A percentile compares a stretch with the other conserved stretches of the same genome.
These are phyloP conservation scores for Pestalotiopsis fici DNA, from an alignment of 2,329 filamentous ascomycete genomes.

Conservation along the genomic window DNA sequence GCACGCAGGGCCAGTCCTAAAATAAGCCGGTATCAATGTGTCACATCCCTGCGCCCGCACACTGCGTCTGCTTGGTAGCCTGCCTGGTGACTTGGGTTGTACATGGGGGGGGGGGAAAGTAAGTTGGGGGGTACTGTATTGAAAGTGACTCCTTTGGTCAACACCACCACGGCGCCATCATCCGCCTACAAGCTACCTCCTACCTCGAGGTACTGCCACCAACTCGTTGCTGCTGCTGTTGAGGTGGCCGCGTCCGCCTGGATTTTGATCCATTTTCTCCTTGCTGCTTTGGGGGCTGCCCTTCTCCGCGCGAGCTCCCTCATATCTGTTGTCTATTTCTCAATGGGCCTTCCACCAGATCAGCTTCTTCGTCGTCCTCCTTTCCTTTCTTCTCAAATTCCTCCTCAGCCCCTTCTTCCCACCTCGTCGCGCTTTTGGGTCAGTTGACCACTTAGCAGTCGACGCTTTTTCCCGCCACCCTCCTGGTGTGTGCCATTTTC, in stretches of 20 bases:
- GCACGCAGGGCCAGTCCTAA: conserved; percentile 10
- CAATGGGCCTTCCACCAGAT: conserved; percentile 7
- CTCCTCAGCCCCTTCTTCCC: not conserved
- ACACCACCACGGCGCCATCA: conserved; percentile 18
- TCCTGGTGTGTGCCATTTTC: not conserved
- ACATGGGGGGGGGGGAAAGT: not conserved
- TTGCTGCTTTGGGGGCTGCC: conserved; percentile 10
- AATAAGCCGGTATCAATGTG: conserved; percentile 9
- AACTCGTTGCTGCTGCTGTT: not conserved
- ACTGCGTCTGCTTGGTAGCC: conserved; percentile 30
- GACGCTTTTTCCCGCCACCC: not conserved
- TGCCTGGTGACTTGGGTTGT: conserved; percentile 3
- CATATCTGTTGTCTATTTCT: conserved; percentile 4
- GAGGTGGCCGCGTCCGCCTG: not conserved
- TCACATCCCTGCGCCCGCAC: conserved; percentile 21
- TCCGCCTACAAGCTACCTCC: too few species aligned
- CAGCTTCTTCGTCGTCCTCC: conserved; percentile 8
- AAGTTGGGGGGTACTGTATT: not conserved
- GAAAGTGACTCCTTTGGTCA: conserved; percentile 6
- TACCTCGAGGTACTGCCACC: conserved; percentile 21
- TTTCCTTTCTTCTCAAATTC: conserved; percentile 3
- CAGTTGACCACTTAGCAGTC: not conserved
- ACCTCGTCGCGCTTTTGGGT: not conserved
- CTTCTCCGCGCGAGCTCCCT: not conserved
- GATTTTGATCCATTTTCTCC: not conserved